These are phyloP conservation scores for Rachicladosporium sp. DNA, from an alignment of 2,329 filamentous ascomycete species.

Conservation along the genomic window DNA sequence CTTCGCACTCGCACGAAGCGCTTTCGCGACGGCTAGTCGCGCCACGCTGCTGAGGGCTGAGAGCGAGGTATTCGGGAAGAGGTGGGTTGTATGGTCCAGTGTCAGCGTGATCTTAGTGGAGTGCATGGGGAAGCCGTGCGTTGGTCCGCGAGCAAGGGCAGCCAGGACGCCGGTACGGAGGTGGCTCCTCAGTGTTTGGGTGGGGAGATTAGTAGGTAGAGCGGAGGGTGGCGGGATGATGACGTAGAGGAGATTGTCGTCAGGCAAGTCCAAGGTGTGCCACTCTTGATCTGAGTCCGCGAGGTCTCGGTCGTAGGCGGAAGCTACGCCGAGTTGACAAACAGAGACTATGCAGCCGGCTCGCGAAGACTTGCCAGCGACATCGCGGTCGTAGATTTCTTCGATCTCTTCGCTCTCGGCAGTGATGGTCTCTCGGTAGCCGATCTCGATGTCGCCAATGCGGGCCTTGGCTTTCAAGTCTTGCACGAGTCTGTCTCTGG, in stretches of 20 bases:
- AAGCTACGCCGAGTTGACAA: too few relatives aligned
- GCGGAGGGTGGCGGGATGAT: conserved; percentile 32
- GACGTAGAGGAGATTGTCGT: conserved; percentile 60
- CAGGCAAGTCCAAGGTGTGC: conserved; percentile 36
- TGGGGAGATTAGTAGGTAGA: conserved; percentile 42
- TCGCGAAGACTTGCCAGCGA: conserved; percentile 68
- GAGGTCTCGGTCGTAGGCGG: conserved; percentile 38
- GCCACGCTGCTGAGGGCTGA: conserved; percentile 57
- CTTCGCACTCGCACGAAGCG: conserved; percentile 49
- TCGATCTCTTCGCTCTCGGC: conserved; percentile 44
- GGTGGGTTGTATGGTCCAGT: conserved; percentile 52
- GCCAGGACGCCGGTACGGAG: conserved; percentile 72
- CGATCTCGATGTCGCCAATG: conserved; percentile 87
- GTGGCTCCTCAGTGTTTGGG: conserved; percentile 37
- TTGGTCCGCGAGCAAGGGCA: conserved; percentile 73
- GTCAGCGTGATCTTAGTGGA: conserved; percentile 58
- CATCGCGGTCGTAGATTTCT: conserved; percentile 60
- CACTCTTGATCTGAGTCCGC: conserved; percentile 18
- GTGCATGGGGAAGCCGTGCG: conserved; percentile 68
- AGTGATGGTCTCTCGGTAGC: conserved; percentile 76
- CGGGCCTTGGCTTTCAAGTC: conserved; percentile 76
- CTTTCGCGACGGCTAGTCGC: conserved; percentile 54
- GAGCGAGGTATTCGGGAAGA: conserved; percentile 55
- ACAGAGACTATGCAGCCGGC: conserved; percentile 62
- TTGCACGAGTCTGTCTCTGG: conserved; percentile 72